Evolutionary conservation across 805 yeast genomes (phyloP).

Genomic region (Ogataea philodendri): DNA sequence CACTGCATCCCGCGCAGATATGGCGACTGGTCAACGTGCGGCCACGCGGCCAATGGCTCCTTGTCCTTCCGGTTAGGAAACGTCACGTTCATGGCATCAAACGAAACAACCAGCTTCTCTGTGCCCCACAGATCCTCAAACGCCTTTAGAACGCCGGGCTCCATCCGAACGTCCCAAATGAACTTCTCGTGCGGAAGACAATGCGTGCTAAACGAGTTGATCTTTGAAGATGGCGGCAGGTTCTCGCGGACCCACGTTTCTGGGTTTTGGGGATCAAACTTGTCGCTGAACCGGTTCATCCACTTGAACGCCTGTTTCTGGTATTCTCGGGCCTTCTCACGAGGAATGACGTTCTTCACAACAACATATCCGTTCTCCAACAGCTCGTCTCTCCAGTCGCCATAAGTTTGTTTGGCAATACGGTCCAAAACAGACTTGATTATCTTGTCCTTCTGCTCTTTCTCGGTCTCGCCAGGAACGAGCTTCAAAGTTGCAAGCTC

Average conservation of each 20-base stretch:
- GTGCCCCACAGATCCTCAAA: conserved; percentile 35
- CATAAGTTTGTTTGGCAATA: background rate
- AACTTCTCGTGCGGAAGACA: conserved; percentile 32
- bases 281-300: conserved; percentile 24
- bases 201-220: conserved; percentile 22
- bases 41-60: conserved; percentile 27
- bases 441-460: conserved; percentile 1
- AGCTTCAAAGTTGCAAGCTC: too few species aligned
- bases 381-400: conserved; percentile 27
- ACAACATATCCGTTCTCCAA: conserved; percentile 32
- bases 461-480: too few species aligned
- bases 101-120: conserved; percentile 34
- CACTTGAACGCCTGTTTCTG: conserved; percentile 25
- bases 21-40: conserved; percentile 37
- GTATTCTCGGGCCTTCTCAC: conserved; percentile 26
- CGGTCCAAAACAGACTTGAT: conserved; percentile 1
- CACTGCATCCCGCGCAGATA: conserved; percentile 31
- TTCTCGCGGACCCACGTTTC: conserved; percentile 32
- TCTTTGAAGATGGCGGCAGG: conserved; percentile 27
- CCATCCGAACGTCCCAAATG: conserved; percentile 36
- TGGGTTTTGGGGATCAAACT: conserved; percentile 26
- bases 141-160: conserved; percentile 27
- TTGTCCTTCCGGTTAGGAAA: conserved; percentile 28
- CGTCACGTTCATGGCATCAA: conserved; percentile 33
- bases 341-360: conserved; percentile 31